A percentile compares a stretch with the other conserved stretches of the same genome.
These are phyloP conservation scores for Mycena galericulata DNA, from an alignment of 768 basidiomycete genomes.

Conservation along the genomic window DNA sequence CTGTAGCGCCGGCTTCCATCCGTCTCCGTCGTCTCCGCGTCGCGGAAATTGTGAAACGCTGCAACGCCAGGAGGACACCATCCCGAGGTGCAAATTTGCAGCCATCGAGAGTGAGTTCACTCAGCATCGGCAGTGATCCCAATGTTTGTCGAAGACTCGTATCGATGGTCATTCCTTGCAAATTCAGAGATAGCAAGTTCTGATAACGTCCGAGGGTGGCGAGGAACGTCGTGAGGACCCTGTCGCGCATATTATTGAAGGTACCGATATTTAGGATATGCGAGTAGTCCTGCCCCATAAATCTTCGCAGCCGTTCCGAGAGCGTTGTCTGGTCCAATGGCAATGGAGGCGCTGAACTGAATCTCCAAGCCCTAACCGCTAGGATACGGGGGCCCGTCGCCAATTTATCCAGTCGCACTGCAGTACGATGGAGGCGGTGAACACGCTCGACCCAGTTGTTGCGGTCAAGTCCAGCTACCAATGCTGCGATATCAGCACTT, in stretches of 20 bases:
- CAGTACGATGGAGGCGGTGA: not conserved
- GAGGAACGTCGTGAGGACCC: not conserved
- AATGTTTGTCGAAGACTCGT: not conserved
- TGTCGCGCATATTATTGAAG: not conserved
- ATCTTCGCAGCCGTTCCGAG: too few relatives aligned
- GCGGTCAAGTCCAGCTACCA: not conserved
- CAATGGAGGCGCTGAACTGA: not conserved
- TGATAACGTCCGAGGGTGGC: not conserved
- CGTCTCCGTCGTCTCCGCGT: too few relatives aligned
- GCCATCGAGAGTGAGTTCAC: not conserved
- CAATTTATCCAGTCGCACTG: not conserved
- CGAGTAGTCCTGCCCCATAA: too few relatives aligned
- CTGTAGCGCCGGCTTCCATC: not conserved
- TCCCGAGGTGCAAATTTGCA: not conserved
- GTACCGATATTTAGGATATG: not conserved
- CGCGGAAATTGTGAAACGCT: not conserved
- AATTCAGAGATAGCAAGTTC: not conserved
- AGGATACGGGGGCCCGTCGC: not conserved
- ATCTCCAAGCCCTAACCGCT: slow-evolving; percentile 3
- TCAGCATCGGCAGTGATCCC: not conserved
- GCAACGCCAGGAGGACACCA: not conserved
- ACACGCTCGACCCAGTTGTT: not conserved
- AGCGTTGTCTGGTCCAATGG: not conserved
- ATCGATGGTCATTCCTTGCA: not conserved
- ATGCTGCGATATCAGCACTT: not conserved